phyloP scores from a whole-genome alignment of 495 filamentous ascomycete genomes.

The Polyplosphaeria fusca region DNA sequence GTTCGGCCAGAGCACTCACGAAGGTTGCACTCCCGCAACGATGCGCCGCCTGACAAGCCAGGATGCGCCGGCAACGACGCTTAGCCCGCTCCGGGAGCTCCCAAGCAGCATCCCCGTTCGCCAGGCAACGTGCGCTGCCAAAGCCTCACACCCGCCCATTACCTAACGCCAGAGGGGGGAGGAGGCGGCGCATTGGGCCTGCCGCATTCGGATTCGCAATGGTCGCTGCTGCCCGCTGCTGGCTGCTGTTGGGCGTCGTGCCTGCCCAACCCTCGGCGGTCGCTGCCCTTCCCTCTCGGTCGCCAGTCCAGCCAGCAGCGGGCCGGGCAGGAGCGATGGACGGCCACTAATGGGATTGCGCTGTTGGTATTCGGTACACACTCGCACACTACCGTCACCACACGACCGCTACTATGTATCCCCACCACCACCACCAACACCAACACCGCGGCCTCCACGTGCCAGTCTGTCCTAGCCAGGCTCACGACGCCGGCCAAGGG shows the following conservation, averaged over 20 bases:
- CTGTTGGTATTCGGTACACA: too few relatives aligned
- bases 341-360: too few relatives aligned
- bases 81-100: background rate
- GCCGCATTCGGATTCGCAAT: background rate
- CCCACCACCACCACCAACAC: too few relatives aligned
- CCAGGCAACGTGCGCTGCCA: background rate
- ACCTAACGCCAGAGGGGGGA: background rate
- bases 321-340: too few relatives aligned
- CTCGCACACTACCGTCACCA: too few relatives aligned
- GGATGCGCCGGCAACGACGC: slow-evolving; percentile 3
- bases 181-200: slow-evolving; percentile 15
- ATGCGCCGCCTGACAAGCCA: slow-evolving; percentile 11
- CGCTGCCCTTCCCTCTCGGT: too few relatives aligned
- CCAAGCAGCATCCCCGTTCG: background rate
- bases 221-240: background rate
- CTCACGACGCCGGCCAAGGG: slow-evolving; percentile 11
- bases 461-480: too few relatives aligned
- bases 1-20: background rate
- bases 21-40: slow-evolving; percentile 3
- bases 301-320: too few relatives aligned
- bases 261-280: too few relatives aligned
- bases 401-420: too few relatives aligned
- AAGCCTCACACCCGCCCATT: slow-evolving; percentile 1
- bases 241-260: background rate
- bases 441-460: too few relatives aligned